Conservation (phyloP, 345 rosid species). For the Eucalyptus marginata region DNA sequence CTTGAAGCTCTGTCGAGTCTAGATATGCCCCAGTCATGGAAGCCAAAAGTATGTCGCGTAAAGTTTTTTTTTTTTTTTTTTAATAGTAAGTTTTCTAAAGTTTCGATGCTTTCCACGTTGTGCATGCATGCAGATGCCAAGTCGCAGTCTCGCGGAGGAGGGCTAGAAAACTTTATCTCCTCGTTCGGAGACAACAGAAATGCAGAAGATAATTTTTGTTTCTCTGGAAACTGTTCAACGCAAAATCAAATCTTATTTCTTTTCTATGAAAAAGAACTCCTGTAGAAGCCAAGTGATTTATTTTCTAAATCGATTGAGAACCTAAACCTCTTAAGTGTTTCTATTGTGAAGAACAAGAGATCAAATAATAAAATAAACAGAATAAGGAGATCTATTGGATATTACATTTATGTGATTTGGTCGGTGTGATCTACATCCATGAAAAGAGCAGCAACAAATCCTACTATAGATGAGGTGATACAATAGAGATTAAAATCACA, state of each 20-base stretch:
- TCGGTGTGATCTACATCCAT: rapidly evolving
- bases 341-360: neutral
- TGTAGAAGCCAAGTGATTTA: neutral
- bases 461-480: neutral
- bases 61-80: neutral
- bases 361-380: neutral
- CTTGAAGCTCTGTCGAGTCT: neutral
- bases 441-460: neutral
- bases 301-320: neutral
- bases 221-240: neutral
- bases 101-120: neutral
- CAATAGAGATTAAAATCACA: neutral
- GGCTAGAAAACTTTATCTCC: neutral
- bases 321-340: neutral
- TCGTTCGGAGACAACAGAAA: neutral
- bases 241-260: neutral
- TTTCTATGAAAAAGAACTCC: neutral
- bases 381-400: neutral
- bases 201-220: neutral
- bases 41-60: neutral
- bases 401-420: neutral
- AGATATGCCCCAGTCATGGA: neutral
- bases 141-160: neutral
- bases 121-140: neutral
- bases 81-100: neutral